Percentiles rank a stretch among this genome's conserved stretches.
Evolutionary conservation across 805 yeast genomes (phyloP).

Genomic region (Saturnispora serradocipensis): DNA sequence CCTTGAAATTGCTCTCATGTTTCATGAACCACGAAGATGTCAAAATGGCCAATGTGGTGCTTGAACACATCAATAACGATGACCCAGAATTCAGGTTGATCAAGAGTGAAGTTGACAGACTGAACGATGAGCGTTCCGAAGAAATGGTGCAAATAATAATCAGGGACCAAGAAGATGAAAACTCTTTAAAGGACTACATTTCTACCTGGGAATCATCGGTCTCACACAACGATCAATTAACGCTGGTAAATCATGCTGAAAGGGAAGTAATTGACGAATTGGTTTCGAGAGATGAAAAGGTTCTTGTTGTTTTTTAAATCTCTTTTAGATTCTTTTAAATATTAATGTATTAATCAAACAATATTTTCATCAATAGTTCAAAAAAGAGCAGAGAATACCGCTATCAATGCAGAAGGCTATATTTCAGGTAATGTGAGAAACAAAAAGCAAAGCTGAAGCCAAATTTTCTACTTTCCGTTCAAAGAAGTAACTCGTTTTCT

Average conservation of each 20-base stretch:
- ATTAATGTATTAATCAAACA: too few relatives aligned
- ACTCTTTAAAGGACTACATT: conserved; percentile 2
- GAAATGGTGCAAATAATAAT: background rate
- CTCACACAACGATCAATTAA: conserved; percentile 16
- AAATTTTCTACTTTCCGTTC: too few relatives aligned
- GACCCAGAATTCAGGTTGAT: conserved; percentile 1
- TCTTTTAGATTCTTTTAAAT: background rate
- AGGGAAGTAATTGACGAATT: conserved; percentile 13
- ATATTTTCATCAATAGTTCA: too few relatives aligned
- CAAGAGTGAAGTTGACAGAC: background rate
- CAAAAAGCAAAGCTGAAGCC: too few relatives aligned
- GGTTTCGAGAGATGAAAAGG: conserved; percentile 18
- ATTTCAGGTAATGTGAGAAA: background rate
- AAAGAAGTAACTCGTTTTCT: conserved; percentile 3
- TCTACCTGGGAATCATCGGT: conserved; percentile 2
- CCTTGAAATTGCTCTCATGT: conserved; percentile 19
- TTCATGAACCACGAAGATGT: conserved; percentile 18
- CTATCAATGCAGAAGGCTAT: background rate
- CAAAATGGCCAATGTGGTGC: conserved; percentile 4
- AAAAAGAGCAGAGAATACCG: background rate
- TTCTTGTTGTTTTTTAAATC: conserved; percentile 17
- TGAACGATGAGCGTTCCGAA: conserved; percentile 1
- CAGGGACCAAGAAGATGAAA: conserved; percentile 2
- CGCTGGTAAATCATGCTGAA: conserved; percentile 12
- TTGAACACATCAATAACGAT: conserved; percentile 2